phyloP scores from a whole-genome alignment of 148 eudicot genomes.

The Camellia japonica region DNA sequence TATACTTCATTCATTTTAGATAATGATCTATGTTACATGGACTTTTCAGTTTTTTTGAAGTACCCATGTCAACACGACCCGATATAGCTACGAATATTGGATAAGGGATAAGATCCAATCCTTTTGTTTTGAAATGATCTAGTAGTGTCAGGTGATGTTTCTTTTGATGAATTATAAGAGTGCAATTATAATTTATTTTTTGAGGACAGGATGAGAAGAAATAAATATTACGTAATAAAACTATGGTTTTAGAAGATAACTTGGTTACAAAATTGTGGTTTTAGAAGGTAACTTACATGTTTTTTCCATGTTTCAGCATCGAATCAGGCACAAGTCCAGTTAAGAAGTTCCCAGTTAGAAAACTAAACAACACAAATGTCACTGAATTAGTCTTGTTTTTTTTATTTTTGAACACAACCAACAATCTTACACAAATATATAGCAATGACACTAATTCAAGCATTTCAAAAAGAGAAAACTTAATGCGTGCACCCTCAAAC shows the following conservation, averaged over 20 bases:
- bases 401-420: background rate
- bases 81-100: no score
- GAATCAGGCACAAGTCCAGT: conserved; percentile 26
- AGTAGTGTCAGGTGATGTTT: no score
- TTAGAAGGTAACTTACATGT: conserved; percentile 19
- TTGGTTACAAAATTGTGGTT: no score
- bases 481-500: background rate
- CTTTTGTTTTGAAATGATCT: no score
- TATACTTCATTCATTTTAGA: background rate
- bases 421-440: background rate
- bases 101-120: no score
- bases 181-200: background rate
- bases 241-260: no score
- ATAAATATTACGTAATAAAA: background rate
- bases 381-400: background rate
- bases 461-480: background rate
- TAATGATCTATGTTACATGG: no score
- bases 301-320: conserved; percentile 15
- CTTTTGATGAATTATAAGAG: background rate
- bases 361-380: conserved; percentile 5
- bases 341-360: conserved; percentile 32
- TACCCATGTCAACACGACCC: no score
- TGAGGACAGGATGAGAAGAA: background rate
- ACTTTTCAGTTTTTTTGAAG: no score
- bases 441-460: background rate